phyloP scores from a whole-genome alignment of 352 stramenopile species.

The Pythium phragmiticola region DNA sequence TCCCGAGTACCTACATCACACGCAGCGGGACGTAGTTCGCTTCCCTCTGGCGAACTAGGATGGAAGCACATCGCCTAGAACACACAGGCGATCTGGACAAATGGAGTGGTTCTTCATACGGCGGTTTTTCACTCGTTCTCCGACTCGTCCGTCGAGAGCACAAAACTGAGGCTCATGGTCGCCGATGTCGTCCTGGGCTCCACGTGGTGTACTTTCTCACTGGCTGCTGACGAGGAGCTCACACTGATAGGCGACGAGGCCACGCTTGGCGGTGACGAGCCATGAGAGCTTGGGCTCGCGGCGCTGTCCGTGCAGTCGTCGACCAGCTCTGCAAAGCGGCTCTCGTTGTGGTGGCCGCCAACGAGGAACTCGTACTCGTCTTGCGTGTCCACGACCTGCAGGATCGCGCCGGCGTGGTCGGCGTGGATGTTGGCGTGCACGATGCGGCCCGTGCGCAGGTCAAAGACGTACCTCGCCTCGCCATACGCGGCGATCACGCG shows the following conservation, averaged over 20 bases:
- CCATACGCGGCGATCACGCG: constrained; percentile 4
- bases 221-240: too few species aligned
- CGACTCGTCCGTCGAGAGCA: constrained; percentile 3
- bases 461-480: constrained; percentile 10
- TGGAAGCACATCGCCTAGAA: background rate
- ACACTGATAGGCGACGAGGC: too few species aligned
- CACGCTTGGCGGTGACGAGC: too few species aligned
- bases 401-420: constrained; percentile 12
- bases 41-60: too few species aligned
- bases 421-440: constrained; percentile 6
- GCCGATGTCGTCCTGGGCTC: background rate
- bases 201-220: background rate
- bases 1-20: too few species aligned
- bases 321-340: background rate
- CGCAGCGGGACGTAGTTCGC: too few species aligned
- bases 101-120: background rate
- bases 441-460: background rate
- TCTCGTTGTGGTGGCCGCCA: background rate
- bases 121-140: background rate
- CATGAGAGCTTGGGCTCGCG: background rate
- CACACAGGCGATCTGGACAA: background rate
- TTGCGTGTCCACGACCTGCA: constrained; percentile 8
- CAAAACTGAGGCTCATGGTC: constrained; percentile 6
- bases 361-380: constrained; percentile 12
- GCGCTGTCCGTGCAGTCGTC: background rate